These are phyloP conservation scores for Penicillium malachiteum DNA, from an alignment of 495 filamentous ascomycete species.

Conservation along the genomic window DNA sequence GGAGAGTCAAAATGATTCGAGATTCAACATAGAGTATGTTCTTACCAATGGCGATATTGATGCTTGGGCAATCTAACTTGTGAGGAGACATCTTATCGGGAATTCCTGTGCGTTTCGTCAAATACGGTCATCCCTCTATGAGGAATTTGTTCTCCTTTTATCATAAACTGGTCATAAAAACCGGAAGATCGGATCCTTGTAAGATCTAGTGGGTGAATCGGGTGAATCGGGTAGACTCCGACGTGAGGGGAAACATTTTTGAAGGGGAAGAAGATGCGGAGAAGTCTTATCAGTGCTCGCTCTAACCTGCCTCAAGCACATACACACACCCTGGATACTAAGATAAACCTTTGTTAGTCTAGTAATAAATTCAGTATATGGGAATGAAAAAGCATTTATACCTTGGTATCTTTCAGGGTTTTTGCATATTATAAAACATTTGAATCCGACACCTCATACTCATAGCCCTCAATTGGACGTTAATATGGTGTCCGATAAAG, in stretches of 20 bases:
- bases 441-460: neutral
- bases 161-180: no score
- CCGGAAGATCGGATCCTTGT: no score
- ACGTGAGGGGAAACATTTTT: neutral
- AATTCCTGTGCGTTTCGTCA: neutral
- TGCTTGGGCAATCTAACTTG: conserved; percentile 15
- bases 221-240: no score
- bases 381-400: no score
- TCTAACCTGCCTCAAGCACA: conserved; percentile 10
- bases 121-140: no score
- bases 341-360: no score
- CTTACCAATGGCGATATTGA: conserved; percentile 29
- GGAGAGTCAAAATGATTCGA: neutral
- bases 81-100: conserved; percentile 15
- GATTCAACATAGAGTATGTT: neutral
- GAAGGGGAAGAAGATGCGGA: conserved; percentile 1
- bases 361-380: no score
- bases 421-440: neutral
- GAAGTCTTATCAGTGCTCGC: conserved; percentile 12
- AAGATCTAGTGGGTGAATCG: no score
- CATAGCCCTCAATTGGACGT: no score
- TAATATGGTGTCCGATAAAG: no score
- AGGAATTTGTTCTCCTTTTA: no score
- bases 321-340: neutral
- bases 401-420: neutral